These are phyloP conservation scores for Orbilia brochopaga DNA, from an alignment of 2,329 filamentous ascomycete genomes.

Conservation along the genomic window DNA sequence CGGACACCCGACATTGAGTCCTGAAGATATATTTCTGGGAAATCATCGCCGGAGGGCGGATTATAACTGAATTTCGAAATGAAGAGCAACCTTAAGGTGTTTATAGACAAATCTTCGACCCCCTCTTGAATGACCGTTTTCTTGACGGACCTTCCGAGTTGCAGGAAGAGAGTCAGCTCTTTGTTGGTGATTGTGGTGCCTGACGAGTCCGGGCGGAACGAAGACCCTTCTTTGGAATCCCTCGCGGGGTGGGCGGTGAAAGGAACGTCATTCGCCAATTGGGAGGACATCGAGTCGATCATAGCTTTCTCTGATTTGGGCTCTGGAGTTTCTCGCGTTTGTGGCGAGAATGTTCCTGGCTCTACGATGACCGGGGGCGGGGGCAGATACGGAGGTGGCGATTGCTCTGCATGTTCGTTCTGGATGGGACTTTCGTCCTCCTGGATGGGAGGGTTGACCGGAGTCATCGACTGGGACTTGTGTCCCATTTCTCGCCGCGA, in stretches of 20 bases:
- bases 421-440: constrained; percentile 9
- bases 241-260: constrained; percentile 19
- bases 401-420: not conserved
- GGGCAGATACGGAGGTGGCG: constrained; percentile 5
- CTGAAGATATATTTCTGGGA: constrained; percentile 97
- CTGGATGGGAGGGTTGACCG: constrained; percentile 27
- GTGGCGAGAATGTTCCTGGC: constrained; percentile 46
- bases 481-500: constrained; percentile 19
- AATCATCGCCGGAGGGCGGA: constrained; percentile 85
- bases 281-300: not conserved
- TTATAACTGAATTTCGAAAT: constrained; percentile 99
- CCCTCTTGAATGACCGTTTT: constrained; percentile 90
- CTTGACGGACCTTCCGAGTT: constrained; percentile 97
- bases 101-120: constrained; percentile 81
- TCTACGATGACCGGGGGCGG: constrained; percentile 42
- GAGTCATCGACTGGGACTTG: constrained; percentile 22
- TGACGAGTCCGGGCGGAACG: constrained; percentile 33
- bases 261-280: not conserved
- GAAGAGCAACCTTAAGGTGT: constrained; percentile 88
- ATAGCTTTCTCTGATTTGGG: constrained; percentile 3
- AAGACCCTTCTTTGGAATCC: constrained; percentile 41
- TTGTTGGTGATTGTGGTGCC: constrained; percentile 65
- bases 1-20: constrained; percentile 94
- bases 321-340: constrained; percentile 47
- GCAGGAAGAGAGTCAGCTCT: constrained; percentile 89